Base-by-base conservation (phyloP, 1,139 yeast genomes). In the Geotrichum bryndzae region DNA sequence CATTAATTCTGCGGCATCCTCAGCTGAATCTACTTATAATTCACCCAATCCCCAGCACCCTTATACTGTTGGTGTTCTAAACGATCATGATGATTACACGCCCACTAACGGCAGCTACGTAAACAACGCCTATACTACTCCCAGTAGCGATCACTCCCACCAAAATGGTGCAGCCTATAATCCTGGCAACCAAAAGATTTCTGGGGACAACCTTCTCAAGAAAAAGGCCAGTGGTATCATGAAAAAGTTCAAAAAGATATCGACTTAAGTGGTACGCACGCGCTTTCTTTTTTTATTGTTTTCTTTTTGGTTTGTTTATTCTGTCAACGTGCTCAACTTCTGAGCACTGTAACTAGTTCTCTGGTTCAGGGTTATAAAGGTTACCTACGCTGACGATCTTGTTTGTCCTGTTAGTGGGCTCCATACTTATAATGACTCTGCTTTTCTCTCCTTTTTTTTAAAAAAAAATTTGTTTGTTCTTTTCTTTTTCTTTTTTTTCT, bases 161-260 rank as follows among this genome's bases (percentile, higher is more conserved):
- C 31, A 10, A 15, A 25, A 15, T 18, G 33, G 2, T 15, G 31
- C 23, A 48, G 15, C 18, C 18, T 18, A 33, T 53, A n/a, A 15
- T 22, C 18, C 15, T 35, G 48, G 11, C 15, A 18, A 35, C 15
- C 45, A 35, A 10, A 35, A 35, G 15, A 35, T 11, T 11, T 10
- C 45, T 10, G 15, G 15, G n/a, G n/a, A 35, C n/a, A 13, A 7
- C 15, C 10, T n/a, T 35, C 45, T 48, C n/a, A 48, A 55, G 22
- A 22, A 29, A 11, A 54, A 54, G 22, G 23, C 57, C 8, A 48
- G 58, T 31, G 41, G 52, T 18, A 56, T 50, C 5, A 50, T 51
- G 51, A 33, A n/a, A 23, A 51, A 56, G 15, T 50, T 56, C 22
- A 57, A 31, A 31, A 57, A 57, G 23, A 53, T 53, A 11, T 22